phyloP scores from a whole-genome alignment of 768 basidiomycete species.

The Myochromella boudieri region DNA sequence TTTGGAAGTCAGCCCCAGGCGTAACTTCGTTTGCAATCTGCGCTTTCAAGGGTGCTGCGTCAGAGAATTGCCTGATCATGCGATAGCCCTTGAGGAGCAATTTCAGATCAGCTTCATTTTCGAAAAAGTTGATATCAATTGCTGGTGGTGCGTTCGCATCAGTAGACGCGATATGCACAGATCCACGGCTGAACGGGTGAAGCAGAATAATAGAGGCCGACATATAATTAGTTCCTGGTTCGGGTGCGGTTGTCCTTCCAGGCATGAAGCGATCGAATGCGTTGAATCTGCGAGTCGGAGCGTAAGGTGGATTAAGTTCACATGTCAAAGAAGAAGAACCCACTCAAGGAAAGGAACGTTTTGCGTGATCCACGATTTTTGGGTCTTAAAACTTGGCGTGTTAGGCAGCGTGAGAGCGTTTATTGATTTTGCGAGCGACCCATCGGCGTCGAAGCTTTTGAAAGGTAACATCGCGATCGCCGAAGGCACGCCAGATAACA shows the following conservation, averaged over 20 bases:
- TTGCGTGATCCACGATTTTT: too few relatives aligned
- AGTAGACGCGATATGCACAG: conserved; percentile 26
- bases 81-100: conserved; percentile 21
- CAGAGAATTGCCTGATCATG: conserved; percentile 14
- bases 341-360: too few relatives aligned
- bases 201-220: conserved; percentile 21
- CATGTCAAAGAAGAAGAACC: too few relatives aligned
- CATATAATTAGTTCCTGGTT: conserved; percentile 21
- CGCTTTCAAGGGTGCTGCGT: conserved; percentile 4
- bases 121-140: conserved; percentile 17
- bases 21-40: conserved; percentile 9
- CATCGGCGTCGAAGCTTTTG: too few relatives aligned
- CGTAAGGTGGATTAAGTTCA: too few relatives aligned
- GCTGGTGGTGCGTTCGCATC: conserved; percentile 16
- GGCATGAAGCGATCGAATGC: too few relatives aligned
- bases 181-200: conserved; percentile 39
- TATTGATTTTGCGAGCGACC: too few relatives aligned
- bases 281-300: too few relatives aligned
- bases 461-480: too few relatives aligned
- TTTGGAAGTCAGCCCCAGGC: conserved; percentile 13
- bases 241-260: conserved; percentile 4
- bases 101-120: conserved; percentile 21
- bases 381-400: too few relatives aligned
- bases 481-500: too few relatives aligned
- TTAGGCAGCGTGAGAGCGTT: too few relatives aligned